Percentiles rank a stretch among this genome's conserved stretches.
These are phyloP conservation scores for Lyophyllum decastes DNA, from an alignment of 768 basidiomycete species.

Conservation along the genomic window DNA sequence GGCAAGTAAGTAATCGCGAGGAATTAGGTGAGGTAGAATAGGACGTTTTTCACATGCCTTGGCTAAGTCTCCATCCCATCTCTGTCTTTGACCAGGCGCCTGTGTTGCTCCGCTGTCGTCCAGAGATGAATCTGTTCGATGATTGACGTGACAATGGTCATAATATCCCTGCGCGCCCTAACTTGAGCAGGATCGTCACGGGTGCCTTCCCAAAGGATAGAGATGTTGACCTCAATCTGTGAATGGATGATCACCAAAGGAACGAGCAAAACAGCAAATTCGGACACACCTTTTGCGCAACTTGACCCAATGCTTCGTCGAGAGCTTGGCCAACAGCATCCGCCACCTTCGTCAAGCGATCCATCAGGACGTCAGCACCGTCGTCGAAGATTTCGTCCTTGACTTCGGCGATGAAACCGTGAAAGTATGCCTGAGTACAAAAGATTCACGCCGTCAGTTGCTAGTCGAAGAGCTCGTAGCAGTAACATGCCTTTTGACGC, in stretches of 20 bases:
- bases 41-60: background rate
- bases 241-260: background rate
- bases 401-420: constrained; percentile 37
- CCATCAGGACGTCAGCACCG: constrained; percentile 52
- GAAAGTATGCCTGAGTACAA: constrained; percentile 46
- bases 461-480: background rate
- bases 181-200: constrained; percentile 50
- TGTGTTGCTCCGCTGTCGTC: constrained; percentile 38
- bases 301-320: constrained; percentile 42
- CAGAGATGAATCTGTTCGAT: constrained; percentile 46
- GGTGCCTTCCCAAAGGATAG: constrained; percentile 60
- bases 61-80: constrained; percentile 6
- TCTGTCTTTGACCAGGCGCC: constrained; percentile 16
- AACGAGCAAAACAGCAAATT: constrained; percentile 8
- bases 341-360: constrained; percentile 45
- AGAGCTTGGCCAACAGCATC: constrained; percentile 52
- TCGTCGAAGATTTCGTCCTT: constrained; percentile 55
- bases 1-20: background rate
- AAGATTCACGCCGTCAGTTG: background rate
- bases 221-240: constrained; percentile 54
- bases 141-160: constrained; percentile 38
- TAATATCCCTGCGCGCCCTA: constrained; percentile 36
- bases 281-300: constrained; percentile 55
- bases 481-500: constrained; percentile 51
- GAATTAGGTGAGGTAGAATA: background rate